A percentile compares a stretch with the other conserved stretches of the same genome.
Evolutionary conservation across 1,139 yeast genomes (phyloP).

Genomic region (Taiozyma sp.): DNA sequence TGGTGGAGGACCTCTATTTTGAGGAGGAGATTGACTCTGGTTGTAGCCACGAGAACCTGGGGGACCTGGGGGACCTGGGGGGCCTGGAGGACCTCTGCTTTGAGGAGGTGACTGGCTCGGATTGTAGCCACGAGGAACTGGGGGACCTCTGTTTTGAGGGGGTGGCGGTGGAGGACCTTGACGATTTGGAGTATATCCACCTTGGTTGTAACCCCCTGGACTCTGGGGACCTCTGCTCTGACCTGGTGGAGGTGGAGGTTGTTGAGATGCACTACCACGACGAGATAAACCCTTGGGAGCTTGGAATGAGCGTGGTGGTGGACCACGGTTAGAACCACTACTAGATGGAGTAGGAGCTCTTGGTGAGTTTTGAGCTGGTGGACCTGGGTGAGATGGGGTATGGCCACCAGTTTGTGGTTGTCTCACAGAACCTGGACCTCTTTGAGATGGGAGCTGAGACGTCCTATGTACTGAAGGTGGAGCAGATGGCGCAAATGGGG

Average conservation of each 20-base stretch:
- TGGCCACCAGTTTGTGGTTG: not conserved
- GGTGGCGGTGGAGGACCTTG: not conserved
- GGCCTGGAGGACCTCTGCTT: not conserved
- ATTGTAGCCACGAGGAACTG: not conserved
- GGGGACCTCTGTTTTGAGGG: not conserved
- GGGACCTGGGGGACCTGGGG: too few species aligned
- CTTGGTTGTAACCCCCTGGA: not conserved
- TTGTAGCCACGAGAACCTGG: not conserved
- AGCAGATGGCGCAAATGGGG: not conserved
- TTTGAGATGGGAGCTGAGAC: not conserved
- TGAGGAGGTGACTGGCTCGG: not conserved
- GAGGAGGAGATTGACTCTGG: not conserved
- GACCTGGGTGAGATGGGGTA: not conserved
- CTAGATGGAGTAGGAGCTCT: not conserved
- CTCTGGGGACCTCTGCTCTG: not conserved
- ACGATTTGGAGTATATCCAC: not conserved
- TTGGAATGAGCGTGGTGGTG: not conserved
- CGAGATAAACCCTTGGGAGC: slow-evolving; percentile 2
- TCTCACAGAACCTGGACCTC: not conserved
- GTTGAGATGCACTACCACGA: not conserved
- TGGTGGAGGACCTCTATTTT: not conserved
- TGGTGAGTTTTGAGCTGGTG: not conserved
- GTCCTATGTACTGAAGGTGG: not conserved
- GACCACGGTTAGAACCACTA: not conserved
- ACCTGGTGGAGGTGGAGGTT: not conserved